A percentile compares a stretch with the other conserved stretches of the same genome.
Evolutionary conservation across 192 early-diverging fungal species (phyloP).

Genomic region (Dissophora ornata): DNA sequence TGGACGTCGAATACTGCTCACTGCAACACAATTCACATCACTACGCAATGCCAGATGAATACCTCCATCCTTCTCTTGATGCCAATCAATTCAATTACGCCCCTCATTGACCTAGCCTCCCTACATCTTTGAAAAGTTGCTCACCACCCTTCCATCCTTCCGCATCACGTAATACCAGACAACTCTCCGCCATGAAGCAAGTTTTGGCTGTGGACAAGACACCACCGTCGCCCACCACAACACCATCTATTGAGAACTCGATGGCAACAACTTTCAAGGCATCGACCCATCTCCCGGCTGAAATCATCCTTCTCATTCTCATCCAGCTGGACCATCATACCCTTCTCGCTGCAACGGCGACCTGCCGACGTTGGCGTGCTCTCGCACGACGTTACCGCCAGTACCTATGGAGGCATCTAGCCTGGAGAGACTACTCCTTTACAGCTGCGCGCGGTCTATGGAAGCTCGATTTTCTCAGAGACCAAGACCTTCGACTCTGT

Average conservation of each 20-base stretch:
- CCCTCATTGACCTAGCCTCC: too few relatives aligned
- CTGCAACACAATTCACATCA: too few relatives aligned
- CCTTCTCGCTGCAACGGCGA: constrained; percentile 17
- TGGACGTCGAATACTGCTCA: too few relatives aligned
- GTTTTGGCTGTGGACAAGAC: too few relatives aligned
- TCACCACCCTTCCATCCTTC: too few relatives aligned
- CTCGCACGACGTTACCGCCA: constrained; percentile 34
- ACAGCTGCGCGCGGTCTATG: constrained; percentile 35
- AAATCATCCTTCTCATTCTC: constrained; percentile 42
- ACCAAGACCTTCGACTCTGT: constrained; percentile 17
- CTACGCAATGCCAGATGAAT: too few relatives aligned
- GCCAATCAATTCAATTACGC: too few relatives aligned
- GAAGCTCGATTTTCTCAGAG: constrained; percentile 36
- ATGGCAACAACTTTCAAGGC: background rate
- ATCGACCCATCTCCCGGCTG: constrained; percentile 15
- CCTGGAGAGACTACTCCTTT: constrained; percentile 28
- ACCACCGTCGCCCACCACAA: too few relatives aligned
- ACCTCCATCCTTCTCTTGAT: too few relatives aligned
- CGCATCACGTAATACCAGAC: too few relatives aligned
- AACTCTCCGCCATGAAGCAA: too few relatives aligned
- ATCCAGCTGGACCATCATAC: constrained; percentile 35
- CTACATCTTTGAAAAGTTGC: too few relatives aligned
- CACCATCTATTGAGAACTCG: background rate
- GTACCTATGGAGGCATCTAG: constrained; percentile 34
- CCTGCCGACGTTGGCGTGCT: constrained; percentile 30